phyloP scores from a whole-genome alignment of 495 filamentous ascomycete species.

The Pseudoneurospora amorphoporcata region DNA sequence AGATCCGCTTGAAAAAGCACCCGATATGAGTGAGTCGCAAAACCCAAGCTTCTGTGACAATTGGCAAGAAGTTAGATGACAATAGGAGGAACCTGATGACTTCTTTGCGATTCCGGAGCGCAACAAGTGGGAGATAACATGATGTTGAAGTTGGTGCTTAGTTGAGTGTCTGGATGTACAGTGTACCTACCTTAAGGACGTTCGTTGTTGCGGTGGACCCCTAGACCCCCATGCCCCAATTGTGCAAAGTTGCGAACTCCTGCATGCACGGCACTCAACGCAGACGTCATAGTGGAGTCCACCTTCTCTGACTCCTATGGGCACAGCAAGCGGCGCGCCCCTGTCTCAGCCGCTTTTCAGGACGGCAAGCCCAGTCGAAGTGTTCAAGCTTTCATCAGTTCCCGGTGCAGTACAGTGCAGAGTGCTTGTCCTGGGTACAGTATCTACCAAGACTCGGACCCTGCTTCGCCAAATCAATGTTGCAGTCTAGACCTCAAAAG shows the following conservation, averaged over 20 bases:
- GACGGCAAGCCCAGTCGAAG: background rate
- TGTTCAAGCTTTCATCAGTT: background rate
- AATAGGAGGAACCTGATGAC: background rate
- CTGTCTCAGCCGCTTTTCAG: background rate
- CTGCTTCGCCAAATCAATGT: background rate
- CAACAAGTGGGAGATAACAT: background rate
- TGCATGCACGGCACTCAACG: background rate
- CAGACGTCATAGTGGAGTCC: slow-evolving; percentile 1
- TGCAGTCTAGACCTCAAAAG: background rate
- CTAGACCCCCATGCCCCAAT: background rate
- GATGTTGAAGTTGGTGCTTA: background rate
- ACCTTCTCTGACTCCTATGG: background rate
- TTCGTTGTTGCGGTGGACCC: background rate
- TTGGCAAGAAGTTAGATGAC: background rate
- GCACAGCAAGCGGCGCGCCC: background rate
- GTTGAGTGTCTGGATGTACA: background rate
- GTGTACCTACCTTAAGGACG: background rate
- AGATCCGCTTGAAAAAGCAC: background rate
- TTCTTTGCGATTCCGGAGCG: background rate
- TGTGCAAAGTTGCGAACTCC: background rate
- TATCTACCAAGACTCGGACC: background rate
- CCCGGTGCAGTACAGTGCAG: background rate
- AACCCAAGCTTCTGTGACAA: background rate
- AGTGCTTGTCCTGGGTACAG: background rate
- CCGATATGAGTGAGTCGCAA: background rate